Percentiles rank a stretch among this genome's conserved stretches.
These are phyloP conservation scores for Neurospora sp. DNA, from an alignment of 495 filamentous ascomycete species.

Conservation along the genomic window DNA sequence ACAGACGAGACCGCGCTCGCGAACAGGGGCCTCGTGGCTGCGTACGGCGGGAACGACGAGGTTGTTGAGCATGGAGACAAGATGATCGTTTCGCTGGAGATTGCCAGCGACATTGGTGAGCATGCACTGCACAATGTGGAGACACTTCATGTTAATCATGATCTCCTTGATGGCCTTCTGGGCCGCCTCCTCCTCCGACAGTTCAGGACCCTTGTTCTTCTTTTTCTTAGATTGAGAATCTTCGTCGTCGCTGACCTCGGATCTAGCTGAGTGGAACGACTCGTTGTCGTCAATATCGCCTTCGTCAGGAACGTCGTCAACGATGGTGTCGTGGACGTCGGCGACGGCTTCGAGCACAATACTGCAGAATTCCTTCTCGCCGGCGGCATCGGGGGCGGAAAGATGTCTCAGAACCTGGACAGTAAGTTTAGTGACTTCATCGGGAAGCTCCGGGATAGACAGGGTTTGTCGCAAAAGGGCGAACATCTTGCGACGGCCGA, in stretches of 20 bases:
- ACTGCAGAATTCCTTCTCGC: constrained; percentile 87
- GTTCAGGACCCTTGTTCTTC: constrained; percentile 37
- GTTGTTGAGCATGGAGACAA: constrained; percentile 94
- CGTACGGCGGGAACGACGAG: constrained; percentile 90
- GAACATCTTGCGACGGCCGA: constrained; percentile 92
- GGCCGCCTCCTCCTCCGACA: constrained; percentile 64
- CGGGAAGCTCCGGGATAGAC: constrained; percentile 76
- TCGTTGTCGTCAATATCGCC: constrained; percentile 59
- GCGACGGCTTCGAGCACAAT: constrained; percentile 88
- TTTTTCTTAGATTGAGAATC: constrained; percentile 42
- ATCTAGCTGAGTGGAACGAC: constrained; percentile 84
- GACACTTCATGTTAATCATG: constrained; percentile 94
- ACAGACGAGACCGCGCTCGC: constrained; percentile 81
- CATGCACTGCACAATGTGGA: constrained; percentile 97
- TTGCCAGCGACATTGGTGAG: constrained; percentile 79
- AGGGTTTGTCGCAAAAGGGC: constrained; percentile 73
- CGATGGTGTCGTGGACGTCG: constrained; percentile 88
- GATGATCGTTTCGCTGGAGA: constrained; percentile 73
- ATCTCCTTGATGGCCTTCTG: constrained; percentile 79
- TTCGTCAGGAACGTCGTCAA: constrained; percentile 37
- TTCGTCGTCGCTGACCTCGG: constrained; percentile 60
- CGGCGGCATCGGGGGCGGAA: constrained; percentile 64
- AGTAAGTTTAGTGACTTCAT: constrained; percentile 82
- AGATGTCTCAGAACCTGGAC: constrained; percentile 73
- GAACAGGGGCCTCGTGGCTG: constrained; percentile 83